Conservation (phyloP, 1,139 yeast species). For the Diutina ranongensis region DNA sequence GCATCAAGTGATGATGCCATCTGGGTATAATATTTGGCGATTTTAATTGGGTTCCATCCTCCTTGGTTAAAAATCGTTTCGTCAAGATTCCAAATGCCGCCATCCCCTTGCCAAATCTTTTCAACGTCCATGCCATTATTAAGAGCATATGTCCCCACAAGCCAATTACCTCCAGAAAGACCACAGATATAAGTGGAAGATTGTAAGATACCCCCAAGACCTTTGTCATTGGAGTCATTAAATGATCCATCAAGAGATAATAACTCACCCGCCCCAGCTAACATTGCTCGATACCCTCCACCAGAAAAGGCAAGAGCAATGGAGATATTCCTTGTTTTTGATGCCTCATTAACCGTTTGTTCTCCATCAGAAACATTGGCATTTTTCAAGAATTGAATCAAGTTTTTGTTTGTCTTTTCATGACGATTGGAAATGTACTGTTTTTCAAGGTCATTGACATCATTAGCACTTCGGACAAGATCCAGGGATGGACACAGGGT, state of each 20-base stretch:
- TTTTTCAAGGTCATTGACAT: slow-evolving; percentile 18
- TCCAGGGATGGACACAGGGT: slow-evolving; percentile 40
- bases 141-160: not conserved
- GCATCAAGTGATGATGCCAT: slow-evolving; percentile 13
- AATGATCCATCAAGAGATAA: slow-evolving; percentile 75
- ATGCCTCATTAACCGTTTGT: slow-evolving; percentile 22
- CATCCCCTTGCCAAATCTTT: slow-evolving; percentile 13
- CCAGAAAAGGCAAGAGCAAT: slow-evolving; percentile 79
- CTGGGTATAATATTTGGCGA: slow-evolving; percentile 26
- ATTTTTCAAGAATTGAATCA: slow-evolving; percentile 42
- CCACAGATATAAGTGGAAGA: not conserved
- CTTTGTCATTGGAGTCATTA: slow-evolving; percentile 8
- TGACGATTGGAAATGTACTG: slow-evolving; percentile 39
- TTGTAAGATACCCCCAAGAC: slow-evolving; percentile 4
- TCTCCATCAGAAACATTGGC: slow-evolving; percentile 41
- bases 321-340: slow-evolving; percentile 19
- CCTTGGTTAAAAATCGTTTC: slow-evolving; percentile 56
- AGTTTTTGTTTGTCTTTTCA: slow-evolving; percentile 36
- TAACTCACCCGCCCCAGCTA: slow-evolving; percentile 78
- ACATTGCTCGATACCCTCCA: slow-evolving; percentile 90
- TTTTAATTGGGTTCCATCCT: slow-evolving; percentile 52
- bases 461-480: slow-evolving; percentile 20
- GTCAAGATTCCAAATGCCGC: slow-evolving; percentile 58
- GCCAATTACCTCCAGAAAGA: slow-evolving; percentile 3
- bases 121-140: not conserved